phyloP scores from a whole-genome alignment of 202 grass and related monocot species.

The Schoenoplectus tabernaemontani region DNA sequence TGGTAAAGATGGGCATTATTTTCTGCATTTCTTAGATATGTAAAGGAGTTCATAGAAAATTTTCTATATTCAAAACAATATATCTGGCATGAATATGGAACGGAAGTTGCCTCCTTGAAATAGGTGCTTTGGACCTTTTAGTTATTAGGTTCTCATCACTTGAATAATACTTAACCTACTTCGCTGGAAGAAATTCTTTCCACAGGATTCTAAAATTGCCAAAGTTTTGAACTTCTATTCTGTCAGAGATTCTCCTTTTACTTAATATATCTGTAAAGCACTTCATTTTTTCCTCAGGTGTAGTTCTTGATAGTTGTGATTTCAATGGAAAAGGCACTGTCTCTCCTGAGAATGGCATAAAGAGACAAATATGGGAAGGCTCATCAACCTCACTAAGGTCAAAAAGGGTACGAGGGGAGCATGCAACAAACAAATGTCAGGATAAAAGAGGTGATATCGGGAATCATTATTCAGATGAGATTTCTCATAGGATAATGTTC shows the following conservation, averaged over 20 bases:
- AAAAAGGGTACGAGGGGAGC: conserved; percentile 61
- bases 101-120: neutral
- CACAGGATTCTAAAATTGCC: neutral
- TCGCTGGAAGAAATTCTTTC: neutral
- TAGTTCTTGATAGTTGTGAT: conserved; percentile 34
- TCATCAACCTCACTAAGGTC: conserved; percentile 74
- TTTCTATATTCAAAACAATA: neutral
- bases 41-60: neutral
- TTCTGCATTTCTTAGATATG: neutral
- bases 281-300: conserved; percentile 31
- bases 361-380: conserved; percentile 47
- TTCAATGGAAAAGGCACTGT: conserved; percentile 7
- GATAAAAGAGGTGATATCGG: conserved; percentile 28
- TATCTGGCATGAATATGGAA: neutral
- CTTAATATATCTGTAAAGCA: neutral
- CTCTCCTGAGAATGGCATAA: conserved; percentile 39
- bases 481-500: conserved; percentile 59
- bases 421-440: conserved; percentile 20
- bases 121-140: neutral
- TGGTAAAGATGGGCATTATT: neutral
- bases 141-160: neutral
- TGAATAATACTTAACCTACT: neutral
- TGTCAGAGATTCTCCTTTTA: neutral
- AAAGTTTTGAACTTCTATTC: neutral
- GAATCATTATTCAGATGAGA: neutral